Base-by-base conservation (phyloP, 139 green algal species). In the Trebouxia sp. region DNA sequence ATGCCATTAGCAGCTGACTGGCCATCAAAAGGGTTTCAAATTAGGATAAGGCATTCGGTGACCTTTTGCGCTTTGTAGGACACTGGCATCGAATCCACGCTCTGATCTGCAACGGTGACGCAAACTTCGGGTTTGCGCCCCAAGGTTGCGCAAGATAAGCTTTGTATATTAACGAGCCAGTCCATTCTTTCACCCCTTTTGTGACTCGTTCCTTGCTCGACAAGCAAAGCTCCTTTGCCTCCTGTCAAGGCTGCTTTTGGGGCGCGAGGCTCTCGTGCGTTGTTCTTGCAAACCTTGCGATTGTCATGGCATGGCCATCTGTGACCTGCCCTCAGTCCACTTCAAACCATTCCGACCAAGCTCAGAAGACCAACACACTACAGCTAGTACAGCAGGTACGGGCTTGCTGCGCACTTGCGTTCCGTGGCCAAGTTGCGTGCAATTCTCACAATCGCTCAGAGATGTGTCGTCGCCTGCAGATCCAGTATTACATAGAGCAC, bases 381-480 rank as follows among this genome's bases (percentile, higher is more conserved):
- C 62, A 72, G 62, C 62, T 72, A 45, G 30, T 72, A 24, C 62
- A 72, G 62, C 35, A 72, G 32, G 62, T 72, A 35, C n/a, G 35
- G 3, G 20, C 47, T 6, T 14, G 14, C 20, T 17, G 20, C 47
- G 20, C 47, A 53, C 15, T 17, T 26, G 2, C 20, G 1, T 14
- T 17, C 1, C 47, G 47, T 53, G 15, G 15, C 14, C 47, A 53
- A 17, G 30, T 69, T 26, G n/a, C n/a, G n/a, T n/a, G n/a, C n/a
- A n/a, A n/a, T n/a, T n/a, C n/a, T n/a, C n/a, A n/a, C n/a, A n/a
- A n/a, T n/a, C n/a, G n/a, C n/a, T n/a, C n/a, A n/a, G n/a, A n/a
- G 10, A 26, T 20, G 28, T 69, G 1, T 22, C 10, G 28, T 10
- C 5, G 15, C 35, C 0, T 43, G 32, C 35, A 72, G 62, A 45